phyloP scores from a whole-genome alignment of 1,284 basidiomycete species.

The Sanghuangporus weigelae region DNA sequence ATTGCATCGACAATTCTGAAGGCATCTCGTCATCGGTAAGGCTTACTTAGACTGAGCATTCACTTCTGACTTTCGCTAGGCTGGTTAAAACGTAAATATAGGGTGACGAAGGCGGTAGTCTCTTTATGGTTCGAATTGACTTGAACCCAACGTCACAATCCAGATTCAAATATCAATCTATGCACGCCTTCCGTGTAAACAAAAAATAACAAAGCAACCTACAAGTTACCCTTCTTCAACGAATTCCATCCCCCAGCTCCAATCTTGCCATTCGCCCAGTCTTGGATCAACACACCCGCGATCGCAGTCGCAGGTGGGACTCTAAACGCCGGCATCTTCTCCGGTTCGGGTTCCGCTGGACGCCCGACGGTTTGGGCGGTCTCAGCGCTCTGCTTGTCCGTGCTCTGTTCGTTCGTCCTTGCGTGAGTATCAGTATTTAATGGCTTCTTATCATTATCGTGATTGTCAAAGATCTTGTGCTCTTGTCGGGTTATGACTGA shows the following conservation, averaged over 20 bases:
- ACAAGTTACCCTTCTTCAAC: conserved; percentile 20
- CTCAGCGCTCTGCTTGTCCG: conserved; percentile 16
- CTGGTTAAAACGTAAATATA: too few relatives aligned
- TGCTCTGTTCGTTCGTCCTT: not conserved
- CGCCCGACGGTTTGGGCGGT: conserved; percentile 27
- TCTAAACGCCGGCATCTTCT: conserved; percentile 47
- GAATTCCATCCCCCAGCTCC: conserved; percentile 17
- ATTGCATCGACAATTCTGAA: too few relatives aligned
- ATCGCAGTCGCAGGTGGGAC: conserved; percentile 68
- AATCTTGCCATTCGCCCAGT: conserved; percentile 55
- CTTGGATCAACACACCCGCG: conserved; percentile 62
- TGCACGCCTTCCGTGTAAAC: too few relatives aligned
- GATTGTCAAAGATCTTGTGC: conserved; percentile 47
- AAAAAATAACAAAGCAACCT: not conserved
- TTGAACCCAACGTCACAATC: too few relatives aligned
- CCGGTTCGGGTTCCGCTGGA: conserved; percentile 28
- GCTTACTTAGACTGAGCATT: too few relatives aligned
- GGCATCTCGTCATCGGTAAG: too few relatives aligned
- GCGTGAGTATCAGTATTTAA: not conserved
- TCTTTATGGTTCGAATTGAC: too few relatives aligned
- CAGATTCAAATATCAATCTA: too few relatives aligned
- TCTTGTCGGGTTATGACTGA: conserved; percentile 54
- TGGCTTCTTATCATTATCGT: conserved; percentile 16
- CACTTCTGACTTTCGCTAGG: too few relatives aligned
- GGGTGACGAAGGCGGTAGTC: too few relatives aligned